Evolutionary conservation across 768 basidiomycete genomes (phyloP).

Genomic region (Stropharia rugosoannulata): DNA sequence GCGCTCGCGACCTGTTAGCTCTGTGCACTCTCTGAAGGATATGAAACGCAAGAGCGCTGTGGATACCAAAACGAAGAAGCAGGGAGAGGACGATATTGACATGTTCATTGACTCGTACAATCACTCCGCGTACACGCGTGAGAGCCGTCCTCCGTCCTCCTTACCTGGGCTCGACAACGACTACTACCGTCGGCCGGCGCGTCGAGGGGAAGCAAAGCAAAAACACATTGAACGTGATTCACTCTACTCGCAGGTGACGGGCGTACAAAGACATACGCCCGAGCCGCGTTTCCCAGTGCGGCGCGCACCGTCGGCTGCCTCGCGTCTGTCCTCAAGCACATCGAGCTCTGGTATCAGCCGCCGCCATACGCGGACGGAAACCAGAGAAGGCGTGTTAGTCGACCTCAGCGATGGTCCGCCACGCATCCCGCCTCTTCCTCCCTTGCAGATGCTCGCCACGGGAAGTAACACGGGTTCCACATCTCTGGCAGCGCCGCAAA

Average conservation of each 20-base stretch:
- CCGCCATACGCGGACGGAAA: conserved; percentile 8
- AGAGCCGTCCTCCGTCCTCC: conserved; percentile 38
- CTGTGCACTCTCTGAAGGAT: conserved; percentile 32
- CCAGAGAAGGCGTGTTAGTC: conserved; percentile 24
- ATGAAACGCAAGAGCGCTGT: conserved; percentile 50
- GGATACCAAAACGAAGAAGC: conserved; percentile 30
- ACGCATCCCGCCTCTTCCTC: conserved; percentile 7
- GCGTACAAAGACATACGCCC: conserved; percentile 55
- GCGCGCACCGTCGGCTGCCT: conserved; percentile 27
- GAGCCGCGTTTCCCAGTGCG: conserved; percentile 76
- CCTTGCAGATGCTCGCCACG: conserved; percentile 15
- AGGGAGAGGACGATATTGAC: conserved; percentile 55
- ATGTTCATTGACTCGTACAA: conserved; percentile 51
- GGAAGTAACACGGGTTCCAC: not conserved
- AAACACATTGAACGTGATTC: conserved; percentile 33
- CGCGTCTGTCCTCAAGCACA: conserved; percentile 16
- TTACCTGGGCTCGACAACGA: conserved; percentile 37
- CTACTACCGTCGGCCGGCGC: conserved; percentile 11
- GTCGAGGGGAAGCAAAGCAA: conserved; percentile 8
- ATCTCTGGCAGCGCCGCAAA: conserved; percentile 24
- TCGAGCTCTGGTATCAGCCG: conserved; percentile 12
- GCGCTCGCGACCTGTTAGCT: conserved; percentile 13
- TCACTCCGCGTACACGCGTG: conserved; percentile 39
- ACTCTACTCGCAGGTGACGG: conserved; percentile 71
- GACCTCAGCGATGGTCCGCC: conserved; percentile 13